Base-by-base conservation (phyloP, 2,329 filamentous ascomycete genomes). In the Neoscytalidium dimidiatum region DNA sequence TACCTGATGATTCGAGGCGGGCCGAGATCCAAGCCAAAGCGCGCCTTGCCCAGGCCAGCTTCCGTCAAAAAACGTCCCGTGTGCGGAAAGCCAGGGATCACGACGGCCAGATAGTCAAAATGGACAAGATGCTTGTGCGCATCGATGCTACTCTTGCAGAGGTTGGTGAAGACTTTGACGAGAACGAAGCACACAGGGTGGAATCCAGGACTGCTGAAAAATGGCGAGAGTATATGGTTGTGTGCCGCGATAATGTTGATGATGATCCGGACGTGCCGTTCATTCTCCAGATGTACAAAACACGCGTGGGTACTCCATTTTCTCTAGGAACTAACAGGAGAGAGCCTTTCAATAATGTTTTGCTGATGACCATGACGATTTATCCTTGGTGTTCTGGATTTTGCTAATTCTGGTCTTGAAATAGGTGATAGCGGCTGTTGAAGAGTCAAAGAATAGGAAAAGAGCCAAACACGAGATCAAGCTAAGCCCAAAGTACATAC, bases 81-180 rank as follows among this genome's bases (percentile, higher is more conserved):
- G 66, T 82, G 26, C 71, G 80, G 26, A 77, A 80, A 61, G 70
- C 74, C 61, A 79, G 77, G 66, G 72, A 79, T 49, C 78, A 79
- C 57, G 83, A 87, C 68, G 88, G 88, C 4, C 83, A 88, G 67
- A 85, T 90, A 60, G 79, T 90, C 65, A 89, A 89, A 74, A 87
- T 88, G 75, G 87, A 90, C 71, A 86, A 84, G 66, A 90, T 90
- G 88, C 82, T 90, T 23, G 84, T 90, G 21, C 82, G 86, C 23
- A 82, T 89, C 26, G 88, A 89, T 69, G 80, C 80, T 44, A 82
- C 80, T 6, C 70, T 80, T 44, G 81, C 83, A 67, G 78, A 83
- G 3, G 75, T 88, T 8, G 83, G 86, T 0, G 81, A 84, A 6
- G 86, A 89, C 65, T 90, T 86, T 68, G 84, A 86, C 62, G 88